phyloP scores from a whole-genome alignment of 352 stramenopile species.

The Pythium phragmiticola region DNA sequence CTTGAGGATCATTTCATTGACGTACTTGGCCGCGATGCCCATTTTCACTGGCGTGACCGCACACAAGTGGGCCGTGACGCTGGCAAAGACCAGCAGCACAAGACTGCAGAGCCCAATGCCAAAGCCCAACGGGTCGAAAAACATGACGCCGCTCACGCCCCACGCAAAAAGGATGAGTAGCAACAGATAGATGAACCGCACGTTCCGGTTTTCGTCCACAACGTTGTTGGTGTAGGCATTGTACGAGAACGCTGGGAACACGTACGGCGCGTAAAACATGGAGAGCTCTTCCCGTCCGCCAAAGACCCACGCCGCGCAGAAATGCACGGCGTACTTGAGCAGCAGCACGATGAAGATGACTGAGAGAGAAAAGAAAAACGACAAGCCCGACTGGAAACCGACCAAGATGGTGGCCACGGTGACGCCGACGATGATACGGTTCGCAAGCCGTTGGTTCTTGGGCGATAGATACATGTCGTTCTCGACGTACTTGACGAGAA shows the following conservation, averaged over 20 bases:
- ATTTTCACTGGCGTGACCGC: slow-evolving; percentile 86
- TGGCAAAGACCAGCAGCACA: slow-evolving; percentile 72
- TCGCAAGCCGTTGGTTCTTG: slow-evolving; percentile 52
- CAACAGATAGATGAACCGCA: slow-evolving; percentile 63
- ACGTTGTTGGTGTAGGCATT: slow-evolving; percentile 91
- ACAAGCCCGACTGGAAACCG: slow-evolving; percentile 47
- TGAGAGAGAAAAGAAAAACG: slow-evolving; percentile 84
- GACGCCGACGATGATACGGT: slow-evolving; percentile 35
- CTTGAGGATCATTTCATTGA: slow-evolving; percentile 87
- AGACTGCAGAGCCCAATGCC: slow-evolving; percentile 87
- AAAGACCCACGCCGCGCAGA: slow-evolving; percentile 61
- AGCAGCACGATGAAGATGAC: slow-evolving; percentile 84
- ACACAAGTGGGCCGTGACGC: slow-evolving; percentile 75
- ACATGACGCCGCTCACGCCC: slow-evolving; percentile 87
- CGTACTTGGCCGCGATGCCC: slow-evolving; percentile 84
- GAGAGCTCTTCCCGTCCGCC: slow-evolving; percentile 50
- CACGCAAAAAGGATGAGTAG: slow-evolving; percentile 80
- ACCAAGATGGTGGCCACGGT: slow-evolving; percentile 43
- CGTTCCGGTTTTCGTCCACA: slow-evolving; percentile 78
- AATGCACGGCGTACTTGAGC: slow-evolving; percentile 69
- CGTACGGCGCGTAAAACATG: slow-evolving; percentile 84
- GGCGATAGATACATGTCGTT: slow-evolving; percentile 83
- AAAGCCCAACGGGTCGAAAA: slow-evolving; percentile 88
- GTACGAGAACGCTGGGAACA: slow-evolving; percentile 92
- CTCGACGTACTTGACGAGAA: slow-evolving; percentile 80